phyloP scores from a whole-genome alignment of 805 yeast genomes.

The Saccharomyces paradoxus region DNA sequence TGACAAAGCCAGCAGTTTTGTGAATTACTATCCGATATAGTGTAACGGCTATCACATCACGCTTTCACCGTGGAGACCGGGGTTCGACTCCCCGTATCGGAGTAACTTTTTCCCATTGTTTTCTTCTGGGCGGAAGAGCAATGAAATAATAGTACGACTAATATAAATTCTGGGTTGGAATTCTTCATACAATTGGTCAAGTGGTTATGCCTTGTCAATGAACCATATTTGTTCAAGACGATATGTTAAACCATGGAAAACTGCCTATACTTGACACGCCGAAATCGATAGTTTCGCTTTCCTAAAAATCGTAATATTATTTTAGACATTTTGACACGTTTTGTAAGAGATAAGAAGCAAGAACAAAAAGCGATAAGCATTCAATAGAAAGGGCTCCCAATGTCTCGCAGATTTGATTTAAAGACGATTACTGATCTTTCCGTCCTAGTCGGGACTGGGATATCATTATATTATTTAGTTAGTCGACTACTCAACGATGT shows the following conservation, averaged over 20 bases:
- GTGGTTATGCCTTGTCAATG: too few species aligned
- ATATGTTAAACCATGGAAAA: conserved; percentile 2
- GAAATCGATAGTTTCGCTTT: background rate
- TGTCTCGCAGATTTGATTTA: conserved; percentile 33
- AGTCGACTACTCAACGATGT: conserved; percentile 36
- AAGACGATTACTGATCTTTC: conserved; percentile 40
- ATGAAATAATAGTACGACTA: too few species aligned
- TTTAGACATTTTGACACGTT: background rate
- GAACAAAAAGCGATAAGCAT: background rate
- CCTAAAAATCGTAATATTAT: background rate
- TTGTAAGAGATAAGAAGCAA: background rate
- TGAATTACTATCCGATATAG: conserved; percentile 4
- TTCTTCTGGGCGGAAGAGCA: background rate
- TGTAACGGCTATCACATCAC: conserved; percentile 11
- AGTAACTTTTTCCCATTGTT: background rate
- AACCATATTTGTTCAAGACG: background rate
- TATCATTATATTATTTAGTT: conserved; percentile 59
- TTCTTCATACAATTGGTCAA: too few species aligned
- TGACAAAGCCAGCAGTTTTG: background rate
- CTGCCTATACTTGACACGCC: conserved; percentile 1
- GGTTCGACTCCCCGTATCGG: conserved; percentile 11
- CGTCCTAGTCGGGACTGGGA: conserved; percentile 52
- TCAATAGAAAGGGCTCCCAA: background rate
- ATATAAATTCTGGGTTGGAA: too few species aligned
- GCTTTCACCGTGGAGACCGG: conserved; percentile 10